Evolutionary conservation across 192 early-diverging fungal genomes (phyloP), one percentile per base, ranked within the genome.

Genomic region (Coemansia sp.): DNA sequence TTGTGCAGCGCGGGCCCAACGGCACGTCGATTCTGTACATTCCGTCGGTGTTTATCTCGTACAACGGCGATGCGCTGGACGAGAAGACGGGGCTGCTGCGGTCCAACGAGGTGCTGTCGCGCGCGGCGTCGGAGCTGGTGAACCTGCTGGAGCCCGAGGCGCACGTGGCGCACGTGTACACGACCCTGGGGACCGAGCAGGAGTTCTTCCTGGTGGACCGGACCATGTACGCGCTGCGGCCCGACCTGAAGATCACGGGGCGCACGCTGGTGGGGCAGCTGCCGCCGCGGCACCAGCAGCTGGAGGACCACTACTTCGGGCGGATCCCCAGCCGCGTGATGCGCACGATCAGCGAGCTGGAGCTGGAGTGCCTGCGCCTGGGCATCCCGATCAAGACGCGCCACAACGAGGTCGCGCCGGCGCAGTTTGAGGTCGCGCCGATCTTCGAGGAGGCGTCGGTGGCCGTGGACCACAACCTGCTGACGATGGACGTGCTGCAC

Each of bases 241-340:
- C 92, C 33, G 96, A 99, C 70, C 83, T 99, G 50, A 97, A 97
- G 87, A 94, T 92, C 67, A 86, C 88, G 21, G 96, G 96, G 56
- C 88, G 96, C 61, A 97, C 93, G 38, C 82, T 99, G 33, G 68
- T 99, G 38, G 96, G 96, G 39, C 83, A 86, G 61, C 82, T 97
- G 57, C 96, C 96, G 38, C 93, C 96, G 56, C 91, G 93, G 69
- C 94, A 97, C 77, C 96, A 99, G 82, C 96, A 99, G 83, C 82
- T 99, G 61, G 96, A 99, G 75, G 96, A 99, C 78, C 96, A 99
- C 82, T 99, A 99, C 87, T 99, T 99, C 83, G 96, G 96, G 36
- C 88, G 88, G 60, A 94, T 98, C 53, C 96, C 96, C 45, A 83
- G 88, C 52, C 88, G 91, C 65, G 93, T 97, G 23, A 81, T 98